Evolutionary conservation across 1,139 yeast genomes (phyloP).

Genomic region (Tardiomyces blankii): DNA sequence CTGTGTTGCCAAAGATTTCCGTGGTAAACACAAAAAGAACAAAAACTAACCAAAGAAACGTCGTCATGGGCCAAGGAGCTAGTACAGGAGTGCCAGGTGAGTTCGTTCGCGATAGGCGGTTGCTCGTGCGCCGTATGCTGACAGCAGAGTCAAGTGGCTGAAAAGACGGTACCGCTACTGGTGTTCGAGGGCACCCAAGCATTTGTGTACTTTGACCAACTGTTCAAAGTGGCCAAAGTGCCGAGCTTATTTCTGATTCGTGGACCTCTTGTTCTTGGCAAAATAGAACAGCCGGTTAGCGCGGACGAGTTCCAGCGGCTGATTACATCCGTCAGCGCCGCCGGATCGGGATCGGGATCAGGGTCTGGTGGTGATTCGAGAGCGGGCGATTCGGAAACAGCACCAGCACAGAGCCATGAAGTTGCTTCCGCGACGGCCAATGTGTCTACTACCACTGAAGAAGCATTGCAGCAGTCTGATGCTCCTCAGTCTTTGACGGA

Average conservation of each 20-base stretch:
- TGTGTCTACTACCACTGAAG: neutral
- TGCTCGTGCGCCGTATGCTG: neutral
- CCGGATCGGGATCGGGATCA: too few species aligned
- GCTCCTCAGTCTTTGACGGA: too few species aligned
- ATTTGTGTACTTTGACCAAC: neutral
- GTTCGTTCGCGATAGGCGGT: neutral
- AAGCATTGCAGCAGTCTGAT: too few species aligned
- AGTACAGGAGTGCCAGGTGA: neutral
- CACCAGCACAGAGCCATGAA: too few species aligned
- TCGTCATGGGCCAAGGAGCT: neutral
- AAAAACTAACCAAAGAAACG: neutral
- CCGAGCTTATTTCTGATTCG: neutral
- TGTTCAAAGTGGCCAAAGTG: neutral
- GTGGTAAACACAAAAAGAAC: neutral
- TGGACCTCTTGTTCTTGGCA: neutral
- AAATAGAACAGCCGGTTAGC: neutral
- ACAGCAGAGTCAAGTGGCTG: neutral
- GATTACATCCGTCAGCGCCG: too few species aligned
- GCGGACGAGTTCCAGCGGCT: neutral
- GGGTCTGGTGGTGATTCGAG: too few species aligned
- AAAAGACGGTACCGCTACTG: neutral
- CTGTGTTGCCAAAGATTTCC: too few species aligned
- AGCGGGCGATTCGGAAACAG: neutral
- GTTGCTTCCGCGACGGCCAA: too few species aligned
- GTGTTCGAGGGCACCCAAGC: neutral